Evolutionary conservation across 2,329 filamentous ascomycete species (phyloP), one percentile per base, ranked within the genome.

Genomic region (Gremmenia infestans): DNA sequence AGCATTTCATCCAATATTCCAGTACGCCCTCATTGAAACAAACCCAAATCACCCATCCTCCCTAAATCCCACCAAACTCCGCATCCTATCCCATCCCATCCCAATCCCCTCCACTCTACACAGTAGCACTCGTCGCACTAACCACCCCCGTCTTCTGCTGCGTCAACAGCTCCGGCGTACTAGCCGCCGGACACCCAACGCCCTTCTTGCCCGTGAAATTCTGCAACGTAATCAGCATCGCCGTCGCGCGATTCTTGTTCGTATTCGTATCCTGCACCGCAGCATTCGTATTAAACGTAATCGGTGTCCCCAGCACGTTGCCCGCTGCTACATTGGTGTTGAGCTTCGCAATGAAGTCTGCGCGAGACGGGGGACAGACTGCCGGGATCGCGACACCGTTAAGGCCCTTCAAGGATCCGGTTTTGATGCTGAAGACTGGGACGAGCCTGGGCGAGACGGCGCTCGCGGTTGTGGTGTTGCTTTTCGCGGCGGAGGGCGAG

Each of bases 401-500:
- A n/a, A 53, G 53, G 11, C 58, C 58, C 5, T 58, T n/a, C 3
- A 50, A 48, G 5, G 56, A 54, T 43, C 58, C 56, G 11, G 56
- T 37, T 32, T 53, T 48, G 45, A 60, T 60, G 37, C 53, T 56
- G 47, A 58, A 60, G 52, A 50, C 35, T 35, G 58, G 58, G 23
- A 58, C 52, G 51, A 60, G 58, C 19, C 51, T 49, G 3, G 53
- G 56, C 17, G 56, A 48, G 28, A 60, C 55, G 48, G 17, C 6
- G 37, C 28, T n/a, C 17, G n/a, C 17, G 12, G 23, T 7, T 49
- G 66, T 88, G 91, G 70, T 89, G 88, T 2, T 91, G 19, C 52
- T 54, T 8, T 39, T 55, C 14, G 45, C 49, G 11, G 45, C 54
- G 5, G 49, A 36, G 32, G 52, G 52, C 23, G 15, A 56, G 15